Base-by-base conservation (phyloP, 1,139 yeast genomes). In the Lodderomyces jiufengensis region DNA sequence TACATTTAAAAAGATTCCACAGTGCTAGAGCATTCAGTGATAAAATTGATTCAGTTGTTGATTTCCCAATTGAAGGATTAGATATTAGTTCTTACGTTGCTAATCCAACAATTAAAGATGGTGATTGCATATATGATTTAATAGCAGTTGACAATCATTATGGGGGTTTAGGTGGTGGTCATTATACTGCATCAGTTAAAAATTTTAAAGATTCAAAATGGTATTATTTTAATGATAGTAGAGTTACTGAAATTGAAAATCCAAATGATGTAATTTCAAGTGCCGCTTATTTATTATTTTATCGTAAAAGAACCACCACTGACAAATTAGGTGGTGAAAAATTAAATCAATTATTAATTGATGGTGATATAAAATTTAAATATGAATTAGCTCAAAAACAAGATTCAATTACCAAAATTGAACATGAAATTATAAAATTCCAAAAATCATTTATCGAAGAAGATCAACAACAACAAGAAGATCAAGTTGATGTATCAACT, bases 161-260 rank as follows among this genome's bases (percentile, higher is more conserved):
- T 55, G 98, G 98, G 38, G 97, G 97, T 0, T 68, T 92, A 23
- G 97, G 97, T 1, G 98, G 98, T 6, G 98, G 98, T 3, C 98
- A 92, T 61, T 92, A 92, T 56, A 92, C 98, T 1, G 87, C 97
- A 0, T 82, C 79, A 49, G 97, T 77, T 1, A 83, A 82, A 56
- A 90, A 90, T 52, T 82, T 80, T 57, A 68, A 78, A 33, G 95
- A 86, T 50, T 63, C 66, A 22, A 70, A 79, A 45, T 92, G 98
- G 97, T 88, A 88, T 55, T 84, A 87, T 54, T 92, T 73, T 58
- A 92, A 92, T 55, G 98, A 92, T 57, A 80, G 95, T 7, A 62
- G 82, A 25, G 97, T 90, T 1, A 64, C 77, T 0, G 69, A 66
- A 27, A 57, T 70, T 9, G 67, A 78, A 0, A 73, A 76, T 37